Base-by-base conservation (phyloP, 2,329 filamentous ascomycete species). In the Leptographium galeiforme region DNA sequence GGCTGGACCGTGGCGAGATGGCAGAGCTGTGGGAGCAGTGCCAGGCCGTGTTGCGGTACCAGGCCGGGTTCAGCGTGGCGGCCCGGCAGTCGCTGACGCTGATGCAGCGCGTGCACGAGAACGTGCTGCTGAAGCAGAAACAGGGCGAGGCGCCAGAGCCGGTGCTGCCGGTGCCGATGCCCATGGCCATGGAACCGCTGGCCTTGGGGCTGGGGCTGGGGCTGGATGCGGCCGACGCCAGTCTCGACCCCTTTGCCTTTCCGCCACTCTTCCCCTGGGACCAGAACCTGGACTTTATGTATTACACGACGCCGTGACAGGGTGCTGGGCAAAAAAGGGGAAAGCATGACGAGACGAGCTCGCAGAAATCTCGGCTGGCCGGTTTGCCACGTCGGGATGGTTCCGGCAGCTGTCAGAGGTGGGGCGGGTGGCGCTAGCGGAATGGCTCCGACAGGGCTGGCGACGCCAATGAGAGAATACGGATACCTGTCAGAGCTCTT, bases 251-350 rank as follows among this genome's bases (percentile, higher is more conserved):
- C 41, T 56, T 54, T 52, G 41, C 52, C 2, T 52, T 56, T 52
- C 52, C 52, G 2, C 52, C 52, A 8, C n/a, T 56, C 4, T 56
- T 54, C 32, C 49, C 46, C 36, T 56, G 55, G 55, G 55, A 56
- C 46, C 55, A 56, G 38, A 54, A 39, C 25, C 39, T 56, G 32
- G 55, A 56, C 32, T 54, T 56, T 50, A n/a, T 48, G 16, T 50
- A 48, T 25, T 25, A 25, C 38, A n/a, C 39, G 19, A 36, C 32
- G 12, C 33, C 40, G 5, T 51, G 40, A 51, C n/a, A 41, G 14
- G 13, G 8, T 39, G 7, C 16, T 39, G 38, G 38, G n/a, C n/a
- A n/a, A 14, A 16, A 39, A 16, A 39, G 25, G 25, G 25, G 25
- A 25, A 25, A 5, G 3, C 25, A 25, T 3, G 25, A 3, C 25